Evolutionary conservation across 192 early-diverging fungal species (phyloP).

Genomic region (Entomortierella parvispora): DNA sequence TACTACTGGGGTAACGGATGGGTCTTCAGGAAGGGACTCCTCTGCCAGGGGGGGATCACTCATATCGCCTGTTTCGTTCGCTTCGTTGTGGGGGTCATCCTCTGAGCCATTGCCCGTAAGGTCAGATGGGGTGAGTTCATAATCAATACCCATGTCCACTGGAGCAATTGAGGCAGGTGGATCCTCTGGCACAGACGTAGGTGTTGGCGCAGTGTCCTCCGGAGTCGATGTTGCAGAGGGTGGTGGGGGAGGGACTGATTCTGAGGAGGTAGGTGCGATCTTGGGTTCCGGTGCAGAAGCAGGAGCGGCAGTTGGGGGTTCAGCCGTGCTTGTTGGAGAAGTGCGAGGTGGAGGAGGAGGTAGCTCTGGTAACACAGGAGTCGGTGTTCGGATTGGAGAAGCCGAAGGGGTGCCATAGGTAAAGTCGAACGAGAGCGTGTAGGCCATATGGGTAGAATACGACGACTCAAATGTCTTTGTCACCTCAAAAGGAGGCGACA

Average conservation of each 20-base stretch:
- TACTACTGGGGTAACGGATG: neutral
- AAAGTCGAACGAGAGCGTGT: conserved; percentile 19
- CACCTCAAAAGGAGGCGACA: neutral
- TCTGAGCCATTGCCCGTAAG: neutral
- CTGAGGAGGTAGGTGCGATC: neutral
- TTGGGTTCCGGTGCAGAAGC: neutral
- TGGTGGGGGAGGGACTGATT: neutral
- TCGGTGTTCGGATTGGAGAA: neutral
- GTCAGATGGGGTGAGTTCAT: no score
- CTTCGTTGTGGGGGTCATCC: no score
- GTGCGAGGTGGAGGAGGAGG: neutral
- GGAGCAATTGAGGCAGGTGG: no score
- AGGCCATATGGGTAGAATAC: neutral
- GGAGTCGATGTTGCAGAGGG: neutral
- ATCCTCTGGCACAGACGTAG: neutral
- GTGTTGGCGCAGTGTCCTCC: no score
- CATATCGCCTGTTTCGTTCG: no score
- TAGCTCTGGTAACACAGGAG: conserved; percentile 1
- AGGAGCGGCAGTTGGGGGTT: neutral
- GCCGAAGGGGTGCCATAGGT: conserved; percentile 1
- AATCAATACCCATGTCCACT: no score
- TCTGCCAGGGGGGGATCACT: no score
- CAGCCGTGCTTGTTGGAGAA: neutral
- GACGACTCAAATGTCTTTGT: neutral
- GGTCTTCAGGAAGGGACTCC: no score